A percentile compares a stretch with the other conserved stretches of the same genome.
Evolutionary conservation across 2,329 filamentous ascomycete species (phyloP).

Genomic region (Sporothrix dimorphospora): DNA sequence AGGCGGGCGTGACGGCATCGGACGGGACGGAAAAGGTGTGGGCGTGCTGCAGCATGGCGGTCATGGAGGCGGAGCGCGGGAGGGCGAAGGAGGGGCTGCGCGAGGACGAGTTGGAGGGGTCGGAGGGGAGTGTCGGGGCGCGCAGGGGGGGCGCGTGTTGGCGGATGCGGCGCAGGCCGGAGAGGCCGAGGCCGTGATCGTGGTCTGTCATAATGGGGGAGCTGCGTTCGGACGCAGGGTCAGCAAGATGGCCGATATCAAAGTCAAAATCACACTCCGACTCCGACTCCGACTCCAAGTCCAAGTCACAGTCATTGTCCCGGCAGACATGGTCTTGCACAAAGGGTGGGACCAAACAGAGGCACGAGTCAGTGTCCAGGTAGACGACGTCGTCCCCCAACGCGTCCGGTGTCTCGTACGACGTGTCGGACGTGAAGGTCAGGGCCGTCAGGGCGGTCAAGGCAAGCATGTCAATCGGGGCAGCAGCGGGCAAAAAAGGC

Average conservation of each 20-base stretch:
- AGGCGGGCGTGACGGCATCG: constrained; percentile 67
- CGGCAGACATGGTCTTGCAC: not conserved
- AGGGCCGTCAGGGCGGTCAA: not conserved
- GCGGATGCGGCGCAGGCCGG: constrained; percentile 89
- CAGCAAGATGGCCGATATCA: constrained; percentile 10
- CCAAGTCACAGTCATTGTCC: not conserved
- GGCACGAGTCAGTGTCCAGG: not conserved
- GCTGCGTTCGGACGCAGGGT: constrained; percentile 50
- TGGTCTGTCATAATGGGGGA: constrained; percentile 82
- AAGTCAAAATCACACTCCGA: not conserved
- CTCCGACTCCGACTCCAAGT: not conserved
- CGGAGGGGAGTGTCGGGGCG: constrained; percentile 66
- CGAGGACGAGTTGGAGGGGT: constrained; percentile 66
- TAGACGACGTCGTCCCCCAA: not conserved
- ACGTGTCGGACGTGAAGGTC: not conserved
- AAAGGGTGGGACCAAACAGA: not conserved
- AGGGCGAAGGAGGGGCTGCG: constrained; percentile 60
- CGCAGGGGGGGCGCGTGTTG: constrained; percentile 71
- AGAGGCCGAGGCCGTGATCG: constrained; percentile 82
- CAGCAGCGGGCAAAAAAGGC: constrained; percentile 16
- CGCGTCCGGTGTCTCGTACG: not conserved
- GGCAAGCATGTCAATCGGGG: not conserved
- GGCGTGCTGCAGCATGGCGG: constrained; percentile 61
- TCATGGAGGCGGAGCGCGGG: constrained; percentile 73
- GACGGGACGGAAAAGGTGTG: constrained; percentile 57